These are phyloP conservation scores for Sordariomycetes sp. DNA, from an alignment of 2,329 filamentous ascomycete genomes.

Conservation along the genomic window DNA sequence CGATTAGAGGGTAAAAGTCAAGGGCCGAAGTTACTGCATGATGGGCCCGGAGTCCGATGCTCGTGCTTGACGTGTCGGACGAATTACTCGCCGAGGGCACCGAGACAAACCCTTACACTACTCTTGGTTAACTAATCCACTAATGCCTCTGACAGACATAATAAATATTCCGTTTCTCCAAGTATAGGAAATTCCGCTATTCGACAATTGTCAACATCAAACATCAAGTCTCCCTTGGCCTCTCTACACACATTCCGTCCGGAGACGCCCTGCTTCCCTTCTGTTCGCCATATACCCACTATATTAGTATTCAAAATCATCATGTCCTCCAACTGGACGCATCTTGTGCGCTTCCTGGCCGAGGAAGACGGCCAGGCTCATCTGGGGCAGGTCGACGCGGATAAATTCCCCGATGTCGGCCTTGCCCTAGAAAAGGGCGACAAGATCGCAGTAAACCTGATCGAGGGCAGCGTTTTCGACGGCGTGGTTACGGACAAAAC, in stretches of 20 bases:
- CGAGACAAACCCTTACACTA: not conserved
- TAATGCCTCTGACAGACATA: too few species aligned
- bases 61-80: not conserved
- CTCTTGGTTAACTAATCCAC: too few species aligned
- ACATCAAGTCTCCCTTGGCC: too few species aligned
- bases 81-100: not conserved
- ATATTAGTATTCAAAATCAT: too few species aligned
- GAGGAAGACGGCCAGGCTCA: slow-evolving; percentile 27
- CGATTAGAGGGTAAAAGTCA: not conserved
- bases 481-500: slow-evolving; percentile 19
- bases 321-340: slow-evolving; percentile 27
- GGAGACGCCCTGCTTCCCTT: too few species aligned
- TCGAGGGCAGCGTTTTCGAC: slow-evolving; percentile 22
- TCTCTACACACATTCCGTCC: too few species aligned
- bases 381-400: slow-evolving; percentile 23
- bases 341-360: slow-evolving; percentile 28
- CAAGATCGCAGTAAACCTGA: slow-evolving; percentile 18
- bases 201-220: too few species aligned
- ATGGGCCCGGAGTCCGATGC: not conserved
- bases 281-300: too few species aligned
- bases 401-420: slow-evolving; percentile 20
- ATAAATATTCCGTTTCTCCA: too few species aligned
- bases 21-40: not conserved
- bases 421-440: slow-evolving; percentile 19
- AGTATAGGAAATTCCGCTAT: too few species aligned